Evolutionary conservation across 768 basidiomycete genomes (phyloP), one percentile per base, ranked within the genome.

Genomic region (Russula brevipes): DNA sequence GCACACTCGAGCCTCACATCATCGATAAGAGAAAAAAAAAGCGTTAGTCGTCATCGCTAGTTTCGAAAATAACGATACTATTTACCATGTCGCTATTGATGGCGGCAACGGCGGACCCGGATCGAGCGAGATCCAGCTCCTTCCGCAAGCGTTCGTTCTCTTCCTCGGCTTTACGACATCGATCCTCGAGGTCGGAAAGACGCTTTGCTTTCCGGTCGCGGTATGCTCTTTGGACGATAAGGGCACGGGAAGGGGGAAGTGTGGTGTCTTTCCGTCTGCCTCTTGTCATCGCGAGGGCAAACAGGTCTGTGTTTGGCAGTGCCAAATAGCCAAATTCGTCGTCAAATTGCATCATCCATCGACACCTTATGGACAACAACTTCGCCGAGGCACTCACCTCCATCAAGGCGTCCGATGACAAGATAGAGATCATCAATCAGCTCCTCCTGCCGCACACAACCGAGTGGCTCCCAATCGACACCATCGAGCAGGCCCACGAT

Each of bases 361-460:
- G 24, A 24, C 10, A 17, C 2, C 11, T 36, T 4, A 42, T 8
- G 10, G 51, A 54, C 33, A 6, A 39, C 42, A 17, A 50, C 6
- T 71, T 70, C 72, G 49, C 67, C 10, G 69, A 67, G 12, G 31
- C 46, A 0, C 71, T 71, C 39, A 68, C 72, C 9, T 81, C 82
- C 9, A 82, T 83, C 66, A 74, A 74, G 31, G 75, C 72, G 0
- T 74, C 77, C 41, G 78, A 79, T 9, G 77, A 79, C 69, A 76
- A 78, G 64, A 82, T 97, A 62, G 87, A 94, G 74, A 96, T 98
- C 67, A 82, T 97, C 58, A 88, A 98, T 76, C 94, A 97, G 78
- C 82, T 96, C 5, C 74, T 94, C 5, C 78, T 96, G 8, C 94
- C 94, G 0, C 89, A 90, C 71, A 81, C 80, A 1, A 82, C 83